Evolutionary conservation across 257 asterid species (phyloP).

Genomic region (Solanum etuberosum): DNA sequence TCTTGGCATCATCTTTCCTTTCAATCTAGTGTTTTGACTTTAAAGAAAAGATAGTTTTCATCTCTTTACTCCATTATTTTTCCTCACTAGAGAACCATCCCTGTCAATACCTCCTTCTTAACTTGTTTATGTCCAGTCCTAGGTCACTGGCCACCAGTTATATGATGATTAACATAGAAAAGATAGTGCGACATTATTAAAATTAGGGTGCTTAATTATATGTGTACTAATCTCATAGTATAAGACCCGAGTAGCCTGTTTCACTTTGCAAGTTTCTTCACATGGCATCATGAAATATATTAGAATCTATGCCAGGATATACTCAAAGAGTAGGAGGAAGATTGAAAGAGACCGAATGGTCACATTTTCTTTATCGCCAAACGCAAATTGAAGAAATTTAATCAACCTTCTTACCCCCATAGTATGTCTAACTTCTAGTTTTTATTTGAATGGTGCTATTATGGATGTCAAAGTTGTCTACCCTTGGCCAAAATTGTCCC

Average conservation of each 20-base stretch:
- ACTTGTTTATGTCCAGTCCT: background rate
- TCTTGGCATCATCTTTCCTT: background rate
- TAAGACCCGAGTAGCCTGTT: background rate
- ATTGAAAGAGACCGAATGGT: background rate
- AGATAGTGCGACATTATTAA: background rate
- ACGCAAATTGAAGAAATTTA: background rate
- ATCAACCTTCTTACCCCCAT: background rate
- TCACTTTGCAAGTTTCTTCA: background rate
- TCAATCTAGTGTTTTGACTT: background rate
- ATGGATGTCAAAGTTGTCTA: background rate
- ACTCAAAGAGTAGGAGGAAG: background rate
- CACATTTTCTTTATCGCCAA: background rate
- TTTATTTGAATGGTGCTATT: background rate
- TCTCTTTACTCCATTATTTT: background rate
- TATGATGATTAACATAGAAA: background rate
- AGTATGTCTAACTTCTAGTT: background rate
- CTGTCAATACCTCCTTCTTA: background rate
- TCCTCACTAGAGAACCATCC: background rate
- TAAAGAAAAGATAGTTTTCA: background rate
- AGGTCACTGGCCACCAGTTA: background rate
- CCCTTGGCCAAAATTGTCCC: background rate
- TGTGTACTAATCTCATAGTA: background rate
- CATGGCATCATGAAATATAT: background rate
- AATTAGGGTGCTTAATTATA: background rate
- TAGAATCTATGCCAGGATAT: background rate